Evolutionary conservation across 345 rosid species (phyloP).

Genomic region (Eutrema yunnanense): DNA sequence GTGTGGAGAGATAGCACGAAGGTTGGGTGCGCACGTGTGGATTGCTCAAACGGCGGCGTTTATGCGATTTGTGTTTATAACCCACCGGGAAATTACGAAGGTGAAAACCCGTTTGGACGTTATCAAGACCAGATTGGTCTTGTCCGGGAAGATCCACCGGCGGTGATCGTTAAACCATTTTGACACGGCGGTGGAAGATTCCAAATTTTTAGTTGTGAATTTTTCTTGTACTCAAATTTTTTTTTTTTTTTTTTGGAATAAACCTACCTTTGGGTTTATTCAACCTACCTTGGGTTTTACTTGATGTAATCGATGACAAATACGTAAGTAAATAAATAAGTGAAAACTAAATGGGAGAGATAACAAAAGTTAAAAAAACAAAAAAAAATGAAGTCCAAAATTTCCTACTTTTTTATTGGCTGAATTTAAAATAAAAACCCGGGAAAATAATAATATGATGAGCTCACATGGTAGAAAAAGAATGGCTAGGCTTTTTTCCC

Average conservation of each 20-base stretch:
- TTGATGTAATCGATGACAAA: not conserved
- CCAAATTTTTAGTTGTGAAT: not conserved
- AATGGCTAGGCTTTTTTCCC: slow-evolving; percentile 14
- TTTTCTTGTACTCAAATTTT: not conserved
- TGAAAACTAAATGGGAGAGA: not conserved
- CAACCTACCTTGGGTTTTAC: too few species aligned
- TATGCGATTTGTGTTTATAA: slow-evolving; percentile 38
- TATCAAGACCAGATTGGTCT: not conserved
- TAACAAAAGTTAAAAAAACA: not conserved
- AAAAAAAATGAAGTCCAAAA: slow-evolving; percentile 23
- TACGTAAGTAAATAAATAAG: not conserved
- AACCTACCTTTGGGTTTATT: not conserved
- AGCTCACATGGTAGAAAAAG: slow-evolving; percentile 21
- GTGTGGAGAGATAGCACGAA: slow-evolving; percentile 38
- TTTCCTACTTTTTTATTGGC: slow-evolving; percentile 28
- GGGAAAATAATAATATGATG: slow-evolving; percentile 15
- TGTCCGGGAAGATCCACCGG: slow-evolving; percentile 19
- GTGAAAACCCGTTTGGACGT: slow-evolving; percentile 36
- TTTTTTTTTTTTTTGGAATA: not conserved
- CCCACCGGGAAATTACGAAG: slow-evolving; percentile 47
- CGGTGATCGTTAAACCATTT: not conserved
- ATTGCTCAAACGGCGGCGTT: slow-evolving; percentile 32
- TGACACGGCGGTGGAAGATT: too few species aligned
- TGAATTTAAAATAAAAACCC: slow-evolving; percentile 10
- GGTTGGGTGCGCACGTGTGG: slow-evolving; percentile 39